phyloP scores from a whole-genome alignment of 164 flowering plant species.

The Berberis thunbergii region DNA sequence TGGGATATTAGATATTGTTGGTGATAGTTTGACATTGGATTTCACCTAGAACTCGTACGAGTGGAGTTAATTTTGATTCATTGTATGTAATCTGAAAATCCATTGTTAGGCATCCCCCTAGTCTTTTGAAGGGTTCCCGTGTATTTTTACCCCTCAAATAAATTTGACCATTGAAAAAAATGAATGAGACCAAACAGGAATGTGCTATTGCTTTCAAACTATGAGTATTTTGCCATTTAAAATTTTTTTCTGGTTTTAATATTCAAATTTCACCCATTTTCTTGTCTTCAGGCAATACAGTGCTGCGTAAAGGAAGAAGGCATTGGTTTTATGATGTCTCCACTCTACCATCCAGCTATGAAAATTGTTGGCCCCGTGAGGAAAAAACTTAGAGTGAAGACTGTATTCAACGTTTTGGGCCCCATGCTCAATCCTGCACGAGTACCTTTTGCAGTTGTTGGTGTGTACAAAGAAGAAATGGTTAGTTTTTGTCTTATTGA shows the following conservation, averaged over 20 bases:
- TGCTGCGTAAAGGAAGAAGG: conserved; percentile 72
- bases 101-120: too few species aligned
- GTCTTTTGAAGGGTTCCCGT: too few species aligned
- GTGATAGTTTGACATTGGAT: too few species aligned
- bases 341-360: conserved; percentile 93
- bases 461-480: conserved; percentile 66
- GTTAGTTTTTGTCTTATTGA: conserved; percentile 29
- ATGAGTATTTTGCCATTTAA: too few species aligned
- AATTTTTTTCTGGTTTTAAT: background rate
- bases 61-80: too few species aligned
- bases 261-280: conserved; percentile 7
- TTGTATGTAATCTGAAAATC: too few species aligned
- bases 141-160: too few species aligned
- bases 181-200: too few species aligned
- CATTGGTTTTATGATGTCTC: conserved; percentile 95
- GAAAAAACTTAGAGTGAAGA: conserved; percentile 78
- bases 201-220: too few species aligned
- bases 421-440: conserved; percentile 91
- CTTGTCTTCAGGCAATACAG: conserved; percentile 44
- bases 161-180: too few species aligned
- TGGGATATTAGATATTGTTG: too few species aligned
- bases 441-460: conserved; percentile 84
- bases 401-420: conserved; percentile 86
- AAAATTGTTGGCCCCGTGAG: conserved; percentile 81
- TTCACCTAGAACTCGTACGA: too few species aligned